Conservation (phyloP, 2,329 filamentous ascomycete genomes). For the Ophiocordyceps camponoti-saundersi region DNA sequence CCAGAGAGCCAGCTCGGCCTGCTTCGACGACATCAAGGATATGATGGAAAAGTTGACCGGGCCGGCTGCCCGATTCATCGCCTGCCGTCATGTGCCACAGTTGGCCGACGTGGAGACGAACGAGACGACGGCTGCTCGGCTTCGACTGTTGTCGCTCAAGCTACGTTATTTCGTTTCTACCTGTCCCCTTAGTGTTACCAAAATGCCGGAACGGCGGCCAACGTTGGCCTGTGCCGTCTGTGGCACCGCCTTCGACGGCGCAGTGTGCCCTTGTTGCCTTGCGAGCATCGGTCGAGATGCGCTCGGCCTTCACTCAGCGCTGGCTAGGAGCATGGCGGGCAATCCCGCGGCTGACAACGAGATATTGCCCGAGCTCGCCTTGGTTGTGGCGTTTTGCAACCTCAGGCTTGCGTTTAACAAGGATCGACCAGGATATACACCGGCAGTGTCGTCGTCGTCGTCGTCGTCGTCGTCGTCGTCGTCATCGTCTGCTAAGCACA, state of each 20-base stretch:
- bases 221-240: constrained; percentile 10
- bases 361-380: constrained; percentile 15
- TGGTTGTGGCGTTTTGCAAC: constrained; percentile 17
- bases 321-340: constrained; percentile 1
- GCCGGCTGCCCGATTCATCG: constrained; percentile 21
- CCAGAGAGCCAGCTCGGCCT: constrained; percentile 18
- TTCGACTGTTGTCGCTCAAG: constrained; percentile 21
- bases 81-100: constrained; percentile 17
- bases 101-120: constrained; percentile 12
- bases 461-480: neutral
- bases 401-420: constrained; percentile 12
- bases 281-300: constrained; percentile 6
- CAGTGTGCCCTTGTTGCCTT: constrained; percentile 9
- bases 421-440: neutral
- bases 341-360: constrained; percentile 3
- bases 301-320: constrained; percentile 6
- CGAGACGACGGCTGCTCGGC: constrained; percentile 8
- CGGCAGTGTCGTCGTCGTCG: too few relatives aligned
- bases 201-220: constrained; percentile 6
- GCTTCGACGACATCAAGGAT: constrained; percentile 28
- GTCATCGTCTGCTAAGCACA: constrained; percentile 9
- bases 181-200: constrained; percentile 11
- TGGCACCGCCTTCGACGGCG: constrained; percentile 5
- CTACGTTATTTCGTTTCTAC: constrained; percentile 27
- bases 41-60: constrained; percentile 25